A percentile compares a stretch with the other conserved stretches of the same genome.
Conservation (phyloP, 495 filamentous ascomycete genomes). For the Podospora australis region DNA sequence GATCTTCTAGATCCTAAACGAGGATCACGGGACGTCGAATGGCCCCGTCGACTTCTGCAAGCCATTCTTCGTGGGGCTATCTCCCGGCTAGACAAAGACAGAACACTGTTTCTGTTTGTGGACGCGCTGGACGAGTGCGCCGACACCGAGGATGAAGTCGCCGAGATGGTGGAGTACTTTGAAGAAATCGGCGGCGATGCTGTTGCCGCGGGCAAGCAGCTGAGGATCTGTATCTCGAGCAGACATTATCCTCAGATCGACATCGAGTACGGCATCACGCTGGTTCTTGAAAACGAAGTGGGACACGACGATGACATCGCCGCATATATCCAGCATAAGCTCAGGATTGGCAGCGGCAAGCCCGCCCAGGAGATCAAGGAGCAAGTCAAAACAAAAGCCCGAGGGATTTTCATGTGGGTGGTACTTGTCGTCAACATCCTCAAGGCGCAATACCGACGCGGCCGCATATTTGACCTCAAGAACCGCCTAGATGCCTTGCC, state of each 20-base stretch:
- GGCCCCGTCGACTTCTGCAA: too few species aligned
- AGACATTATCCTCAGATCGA: constrained; percentile 44
- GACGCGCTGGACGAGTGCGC: constrained; percentile 40
- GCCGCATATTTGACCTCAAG: too few species aligned
- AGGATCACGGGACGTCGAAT: too few species aligned
- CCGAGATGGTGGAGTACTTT: constrained; percentile 33
- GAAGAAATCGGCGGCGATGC: constrained; percentile 28
- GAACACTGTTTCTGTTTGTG: constrained; percentile 27
- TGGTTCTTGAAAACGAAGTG: constrained; percentile 21
- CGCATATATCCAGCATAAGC: constrained; percentile 15
- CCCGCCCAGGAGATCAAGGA: constrained; percentile 16
- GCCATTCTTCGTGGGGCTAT: neutral
- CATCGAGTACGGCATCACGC: constrained; percentile 22
- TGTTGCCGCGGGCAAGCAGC: too few species aligned
- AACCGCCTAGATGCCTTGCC: too few species aligned
- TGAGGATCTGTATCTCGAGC: constrained; percentile 48
- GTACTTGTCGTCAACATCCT: constrained; percentile 39
- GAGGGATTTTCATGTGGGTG: constrained; percentile 46
- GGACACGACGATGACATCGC: constrained; percentile 22
- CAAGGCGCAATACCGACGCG: constrained; percentile 11
- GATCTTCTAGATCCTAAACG: too few species aligned
- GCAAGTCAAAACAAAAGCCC: constrained; percentile 33
- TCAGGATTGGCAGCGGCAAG: constrained; percentile 12
- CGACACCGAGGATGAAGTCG: constrained; percentile 25
- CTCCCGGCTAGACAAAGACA: neutral